These are phyloP conservation scores for Hyaloscypha hepaticicola DNA, from an alignment of 495 filamentous ascomycete species.

Conservation along the genomic window DNA sequence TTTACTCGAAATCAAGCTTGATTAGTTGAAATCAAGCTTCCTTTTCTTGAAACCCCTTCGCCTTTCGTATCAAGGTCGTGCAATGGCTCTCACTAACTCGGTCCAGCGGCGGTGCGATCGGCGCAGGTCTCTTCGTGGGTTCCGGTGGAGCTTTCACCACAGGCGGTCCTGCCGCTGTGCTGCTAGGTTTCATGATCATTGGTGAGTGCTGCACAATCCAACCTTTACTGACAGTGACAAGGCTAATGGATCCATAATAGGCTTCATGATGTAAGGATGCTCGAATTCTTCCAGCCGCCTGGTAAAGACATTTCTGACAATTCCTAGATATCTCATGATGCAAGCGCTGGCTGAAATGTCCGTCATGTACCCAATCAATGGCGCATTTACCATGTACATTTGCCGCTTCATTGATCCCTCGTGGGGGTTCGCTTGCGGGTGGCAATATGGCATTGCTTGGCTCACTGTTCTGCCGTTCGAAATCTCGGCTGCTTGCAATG, in stretches of 20 bases:
- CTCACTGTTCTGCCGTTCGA: slow-evolving; percentile 54
- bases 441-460: slow-evolving; percentile 70
- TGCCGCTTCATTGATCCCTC: slow-evolving; percentile 75
- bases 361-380: slow-evolving; percentile 53
- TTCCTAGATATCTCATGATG: slow-evolving; percentile 21
- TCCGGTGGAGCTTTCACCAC: slow-evolving; percentile 72
- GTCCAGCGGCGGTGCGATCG: slow-evolving; percentile 54
- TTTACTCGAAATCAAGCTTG: too few relatives aligned
- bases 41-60: too few relatives aligned
- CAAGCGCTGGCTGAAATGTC: slow-evolving; percentile 23
- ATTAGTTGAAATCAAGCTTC: too few relatives aligned
- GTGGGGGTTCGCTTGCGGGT: slow-evolving; percentile 84
- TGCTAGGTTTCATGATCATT: slow-evolving; percentile 79
- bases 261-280: slow-evolving; percentile 16
- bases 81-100: too few relatives aligned
- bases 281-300: slow-evolving; percentile 16
- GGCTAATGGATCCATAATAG: slow-evolving; percentile 5
- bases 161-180: slow-evolving; percentile 80
- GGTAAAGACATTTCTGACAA: too few relatives aligned
- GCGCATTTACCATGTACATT: slow-evolving; percentile 67
- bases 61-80: too few relatives aligned
- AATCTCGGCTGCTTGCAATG: slow-evolving; percentile 50
- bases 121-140: slow-evolving; percentile 58
- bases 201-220: slow-evolving; percentile 43
- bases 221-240: not conserved